These are phyloP conservation scores for Saccharomycopsis schoenii DNA, from an alignment of 805 yeast genomes.

Conservation along the genomic window DNA sequence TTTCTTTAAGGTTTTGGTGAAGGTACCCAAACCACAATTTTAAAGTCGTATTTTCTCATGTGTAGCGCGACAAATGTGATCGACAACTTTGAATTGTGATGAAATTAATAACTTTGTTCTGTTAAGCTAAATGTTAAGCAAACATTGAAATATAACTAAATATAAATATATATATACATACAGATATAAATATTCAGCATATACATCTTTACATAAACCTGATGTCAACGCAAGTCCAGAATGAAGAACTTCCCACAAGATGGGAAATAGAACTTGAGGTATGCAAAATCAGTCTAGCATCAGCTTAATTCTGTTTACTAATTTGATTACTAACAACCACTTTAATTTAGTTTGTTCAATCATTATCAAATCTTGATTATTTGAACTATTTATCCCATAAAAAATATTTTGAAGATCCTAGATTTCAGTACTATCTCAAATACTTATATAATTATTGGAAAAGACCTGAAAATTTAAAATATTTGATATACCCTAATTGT, in stretches of 20 bases:
- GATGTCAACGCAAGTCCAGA: background rate
- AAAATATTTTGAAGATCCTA: slow-evolving; percentile 50
- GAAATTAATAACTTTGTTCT: no score
- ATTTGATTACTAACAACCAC: background rate
- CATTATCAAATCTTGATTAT: slow-evolving; percentile 68
- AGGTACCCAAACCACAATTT: no score
- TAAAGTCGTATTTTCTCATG: no score
- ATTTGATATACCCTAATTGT: slow-evolving; percentile 66
- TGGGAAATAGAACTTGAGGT: slow-evolving; percentile 75
- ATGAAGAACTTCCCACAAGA: slow-evolving; percentile 42
- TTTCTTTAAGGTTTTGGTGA: no score
- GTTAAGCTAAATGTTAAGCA: no score
- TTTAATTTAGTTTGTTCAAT: slow-evolving; percentile 51
- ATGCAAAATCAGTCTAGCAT: slow-evolving; percentile 17
- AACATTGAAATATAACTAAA: no score
- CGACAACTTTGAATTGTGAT: no score
- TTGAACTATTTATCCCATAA: slow-evolving; percentile 66
- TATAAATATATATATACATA: no score
- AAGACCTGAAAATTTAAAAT: slow-evolving; percentile 51
- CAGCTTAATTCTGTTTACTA: no score
- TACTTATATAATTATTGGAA: slow-evolving; percentile 67
- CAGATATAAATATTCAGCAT: no score
- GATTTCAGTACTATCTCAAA: slow-evolving; percentile 54
- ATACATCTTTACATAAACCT: no score
- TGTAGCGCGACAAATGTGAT: no score